Evolutionary conservation across 176 grass and related monocot genomes (phyloP).

Genomic region (Triticum turgidum): DNA sequence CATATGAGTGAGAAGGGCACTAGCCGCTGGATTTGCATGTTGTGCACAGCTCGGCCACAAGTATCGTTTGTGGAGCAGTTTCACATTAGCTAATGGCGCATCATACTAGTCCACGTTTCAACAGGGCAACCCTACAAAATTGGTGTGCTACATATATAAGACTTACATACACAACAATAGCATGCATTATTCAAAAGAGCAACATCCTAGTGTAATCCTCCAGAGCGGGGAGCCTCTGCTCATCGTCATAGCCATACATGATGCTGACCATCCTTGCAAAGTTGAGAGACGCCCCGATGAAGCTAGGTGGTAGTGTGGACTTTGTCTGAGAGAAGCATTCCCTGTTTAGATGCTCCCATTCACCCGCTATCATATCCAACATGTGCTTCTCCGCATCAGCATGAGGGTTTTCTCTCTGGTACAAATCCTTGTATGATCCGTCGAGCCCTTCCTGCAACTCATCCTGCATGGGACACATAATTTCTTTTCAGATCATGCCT

Average conservation of each 20-base stretch:
- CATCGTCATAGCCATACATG: constrained; percentile 55
- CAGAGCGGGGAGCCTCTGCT: constrained; percentile 33
- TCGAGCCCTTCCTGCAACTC: constrained; percentile 63
- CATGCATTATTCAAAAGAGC: constrained; percentile 16
- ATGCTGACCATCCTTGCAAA: constrained; percentile 49
- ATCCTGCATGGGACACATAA: constrained; percentile 33
- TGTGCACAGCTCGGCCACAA: no score
- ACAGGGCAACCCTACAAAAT: no score
- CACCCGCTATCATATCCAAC: constrained; percentile 32
- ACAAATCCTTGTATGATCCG: constrained; percentile 56
- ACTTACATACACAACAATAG: neutral
- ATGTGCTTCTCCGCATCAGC: constrained; percentile 36
- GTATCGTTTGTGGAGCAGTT: no score
- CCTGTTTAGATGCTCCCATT: constrained; percentile 67
- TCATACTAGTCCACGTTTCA: no score
- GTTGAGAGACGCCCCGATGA: constrained; percentile 27
- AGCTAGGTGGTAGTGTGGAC: constrained; percentile 22
- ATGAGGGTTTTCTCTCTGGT: constrained; percentile 54
- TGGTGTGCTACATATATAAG: neutral
- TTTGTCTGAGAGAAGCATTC: constrained; percentile 35
- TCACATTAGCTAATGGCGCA: no score
- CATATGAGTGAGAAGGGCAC: no score
- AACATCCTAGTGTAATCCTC: constrained; percentile 45
- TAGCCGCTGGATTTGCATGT: no score
- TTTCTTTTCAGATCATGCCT: neutral